Base-by-base conservation (phyloP, 805 yeast genomes). In the Nakazawaea peltata region DNA sequence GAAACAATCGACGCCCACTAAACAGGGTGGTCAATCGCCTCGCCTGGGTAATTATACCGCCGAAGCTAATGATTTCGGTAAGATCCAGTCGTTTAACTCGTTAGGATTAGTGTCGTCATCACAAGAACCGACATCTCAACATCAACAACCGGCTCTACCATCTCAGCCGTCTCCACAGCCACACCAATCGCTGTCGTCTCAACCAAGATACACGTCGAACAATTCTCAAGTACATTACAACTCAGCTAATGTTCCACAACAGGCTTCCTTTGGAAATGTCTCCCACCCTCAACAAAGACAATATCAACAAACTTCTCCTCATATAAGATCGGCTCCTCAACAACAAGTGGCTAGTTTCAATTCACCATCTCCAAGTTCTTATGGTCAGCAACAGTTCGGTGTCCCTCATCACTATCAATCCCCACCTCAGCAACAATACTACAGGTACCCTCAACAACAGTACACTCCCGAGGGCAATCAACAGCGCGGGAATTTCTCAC, bases 191-290 rank as follows among this genome's bases (percentile, higher is more conserved):
- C n/a, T n/a, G n/a, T n/a, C n/a, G n/a, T n/a, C n/a, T n/a, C n/a
- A n/a, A n/a, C n/a, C n/a, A n/a, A n/a, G n/a, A n/a, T n/a, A n/a
- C n/a, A n/a, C n/a, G n/a, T n/a, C n/a, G n/a, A n/a, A n/a, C n/a
- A n/a, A n/a, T n/a, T n/a, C n/a, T n/a, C n/a, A n/a, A 8, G 24
- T 21, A 8, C 37, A 34, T 13, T 28, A 26, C 24, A 17, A 26
- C 8, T 19, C 36, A 21, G 31, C 36, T 9, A 33, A 33, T 27
- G 27, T 33, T 10, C 30, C 38, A 13, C 26, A 24, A 9, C 33
- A 34, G n/a, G 19, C 38, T 3, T 19, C 31, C 11, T 32, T 32
- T 24, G 10, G 21, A n/a, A 10, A 16, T 32, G 30, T 25, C 13
- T 25, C 7, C 19, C 35, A 26, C 14, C 19, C 26, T 10, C 25